phyloP scores from a whole-genome alignment of 192 early-diverging fungal genomes.

The Backusella macrospora region DNA sequence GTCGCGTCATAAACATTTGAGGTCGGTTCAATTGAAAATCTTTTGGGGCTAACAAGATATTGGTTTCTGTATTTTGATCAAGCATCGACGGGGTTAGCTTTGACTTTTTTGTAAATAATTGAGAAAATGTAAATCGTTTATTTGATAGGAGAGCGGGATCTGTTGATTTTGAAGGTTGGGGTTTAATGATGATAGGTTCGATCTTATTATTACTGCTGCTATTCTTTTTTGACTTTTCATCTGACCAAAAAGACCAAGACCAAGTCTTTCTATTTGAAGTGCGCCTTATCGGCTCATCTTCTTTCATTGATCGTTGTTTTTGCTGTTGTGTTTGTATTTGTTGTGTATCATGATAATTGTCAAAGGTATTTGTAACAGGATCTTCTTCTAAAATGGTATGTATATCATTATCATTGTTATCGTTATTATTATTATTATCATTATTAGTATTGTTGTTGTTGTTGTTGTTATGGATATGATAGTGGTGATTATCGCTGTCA shows the following conservation, averaged over 20 bases:
- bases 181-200: neutral
- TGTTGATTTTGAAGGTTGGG: neutral
- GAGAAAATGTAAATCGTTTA: constrained; percentile 13
- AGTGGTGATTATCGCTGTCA: neutral
- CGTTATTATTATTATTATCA: neutral
- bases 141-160: neutral
- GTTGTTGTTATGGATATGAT: neutral
- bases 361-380: neutral
- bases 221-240: constrained; percentile 30
- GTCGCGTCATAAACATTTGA: constrained; percentile 42
- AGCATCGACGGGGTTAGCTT: neutral
- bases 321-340: neutral
- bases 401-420: neutral
- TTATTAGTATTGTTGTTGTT: neutral
- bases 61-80: constrained; percentile 16
- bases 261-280: constrained; percentile 8
- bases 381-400: constrained; percentile 17
- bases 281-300: constrained; percentile 1
- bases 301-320: neutral
- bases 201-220: neutral
- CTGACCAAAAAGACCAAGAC: constrained; percentile 27
- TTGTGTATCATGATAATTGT: neutral
- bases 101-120: constrained; percentile 16
- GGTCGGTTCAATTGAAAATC: constrained; percentile 27
- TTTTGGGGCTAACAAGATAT: constrained; percentile 18